Percentiles rank a stretch among this genome's conserved stretches.
phyloP scores from a whole-genome alignment of 1,284 basidiomycete species.

The Fomitopsis palustris region DNA sequence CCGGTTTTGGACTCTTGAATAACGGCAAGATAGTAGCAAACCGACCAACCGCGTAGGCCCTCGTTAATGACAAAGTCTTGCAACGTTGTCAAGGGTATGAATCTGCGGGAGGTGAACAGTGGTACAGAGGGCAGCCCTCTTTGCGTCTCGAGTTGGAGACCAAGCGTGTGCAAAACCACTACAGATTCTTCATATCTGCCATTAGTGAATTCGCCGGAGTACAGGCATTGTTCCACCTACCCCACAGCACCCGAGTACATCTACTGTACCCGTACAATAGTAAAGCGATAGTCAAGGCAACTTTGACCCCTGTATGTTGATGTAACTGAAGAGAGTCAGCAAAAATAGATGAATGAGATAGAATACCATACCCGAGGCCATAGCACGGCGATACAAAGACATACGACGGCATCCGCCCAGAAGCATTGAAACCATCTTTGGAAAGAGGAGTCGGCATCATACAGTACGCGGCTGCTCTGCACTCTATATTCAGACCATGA shows the following conservation, averaged over 20 bases:
- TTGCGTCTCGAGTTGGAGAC: slow-evolving; percentile 70
- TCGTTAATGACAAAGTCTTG: slow-evolving; percentile 72
- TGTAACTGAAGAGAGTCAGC: not conserved
- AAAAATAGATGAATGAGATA: not conserved
- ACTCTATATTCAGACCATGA: slow-evolving; percentile 51
- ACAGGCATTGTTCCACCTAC: slow-evolving; percentile 29
- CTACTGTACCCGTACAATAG: slow-evolving; percentile 26
- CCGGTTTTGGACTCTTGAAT: slow-evolving; percentile 34
- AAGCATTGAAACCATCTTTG: slow-evolving; percentile 26
- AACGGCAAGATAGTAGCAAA: slow-evolving; percentile 63
- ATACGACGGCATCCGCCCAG: slow-evolving; percentile 35
- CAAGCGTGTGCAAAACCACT: slow-evolving; percentile 58
- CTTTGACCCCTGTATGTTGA: not conserved
- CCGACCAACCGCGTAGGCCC: slow-evolving; percentile 64
- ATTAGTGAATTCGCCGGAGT: not conserved
- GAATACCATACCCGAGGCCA: slow-evolving; percentile 42
- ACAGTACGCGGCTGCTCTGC: slow-evolving; percentile 30
- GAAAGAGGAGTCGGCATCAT: not conserved
- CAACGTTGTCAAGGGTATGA: slow-evolving; percentile 53
- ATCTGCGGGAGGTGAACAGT: slow-evolving; percentile 45
- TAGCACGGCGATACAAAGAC: slow-evolving; percentile 29
- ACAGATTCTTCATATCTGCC: slow-evolving; percentile 53
- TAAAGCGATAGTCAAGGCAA: not conserved
- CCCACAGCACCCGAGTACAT: slow-evolving; percentile 49
- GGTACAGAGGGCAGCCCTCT: slow-evolving; percentile 47